Base-by-base conservation (phyloP, 495 filamentous ascomycete species). In the Penicillium dipodomyicola region DNA sequence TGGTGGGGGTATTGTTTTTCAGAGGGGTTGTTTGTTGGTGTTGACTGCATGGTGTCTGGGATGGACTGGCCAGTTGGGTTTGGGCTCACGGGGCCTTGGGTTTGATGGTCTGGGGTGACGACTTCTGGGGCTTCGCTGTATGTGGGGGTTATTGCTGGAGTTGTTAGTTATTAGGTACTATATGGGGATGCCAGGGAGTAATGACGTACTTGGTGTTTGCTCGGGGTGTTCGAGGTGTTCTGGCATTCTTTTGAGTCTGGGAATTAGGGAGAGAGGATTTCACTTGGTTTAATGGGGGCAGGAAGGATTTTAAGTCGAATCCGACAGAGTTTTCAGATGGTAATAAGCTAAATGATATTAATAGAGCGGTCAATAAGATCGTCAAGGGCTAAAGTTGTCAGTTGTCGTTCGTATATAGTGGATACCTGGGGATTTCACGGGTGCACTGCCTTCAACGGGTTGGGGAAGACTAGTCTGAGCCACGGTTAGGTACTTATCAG, bases 91-190 rank as follows among this genome's bases (percentile, higher is more conserved):
- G 52, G 42, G 17, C 12, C 41, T 37, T 46, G 52, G 19, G 15
- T 35, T 20, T 19, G 5, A 8, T 20, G 52, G 25, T 44, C 19
- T 20, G 44, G 17, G 53, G 15, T 23, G 10, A 49, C 20, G 22
- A 20, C 19, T 17, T 56, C 53, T n/a, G 53, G 53, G 10, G 33
- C 53, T 42, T 56, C 53, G 53, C 44, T 49, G 25, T 56, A 56
- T 20, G 9, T 23, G 11, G 53, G 43, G 3, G 32, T 25, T 27
- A 23, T 45, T 48, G 44, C 53, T 56, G 30, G 23, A 2, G 33
- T 17, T 35, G 41, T 44, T 45, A 54, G 30, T 15, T 54, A 37
- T 37, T 37, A 1, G 5, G 14, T 37, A n/a, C 3, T 37, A 0
- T 37, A 7, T 37, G 12, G 14, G 33, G 1, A n/a, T 37, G 14